Base-by-base conservation (phyloP, 305 asterid species). In the Ajuga reptans region DNA sequence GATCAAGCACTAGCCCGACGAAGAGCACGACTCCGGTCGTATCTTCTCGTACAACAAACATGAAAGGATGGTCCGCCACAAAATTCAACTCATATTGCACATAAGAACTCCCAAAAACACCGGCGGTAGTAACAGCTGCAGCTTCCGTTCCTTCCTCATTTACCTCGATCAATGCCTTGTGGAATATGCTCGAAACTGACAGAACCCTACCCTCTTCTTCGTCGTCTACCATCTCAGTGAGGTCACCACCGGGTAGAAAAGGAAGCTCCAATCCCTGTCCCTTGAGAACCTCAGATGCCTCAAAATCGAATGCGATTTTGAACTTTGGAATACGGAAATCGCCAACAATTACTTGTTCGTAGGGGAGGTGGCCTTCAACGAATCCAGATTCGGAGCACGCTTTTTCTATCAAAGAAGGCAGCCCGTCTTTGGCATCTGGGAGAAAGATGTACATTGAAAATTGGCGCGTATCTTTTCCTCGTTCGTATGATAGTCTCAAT, bases 71-170 rank as follows among this genome's bases (percentile, higher is more conserved):
- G 52, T 88, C 92, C 12, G 90, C 95, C 34, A 88, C 86, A 46
- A 88, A 88, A 66, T 84, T 85, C 24, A 79, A 4, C 62, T 59
- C 67, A 27, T 1, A 1, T 3, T 27, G 31, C 31, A 27, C 31
- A 2, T 11, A 4, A 16, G 0, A 78, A 78, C 76, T 54, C 85
- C 89, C 73, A 89, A 46, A 2, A 14, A 68, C 79, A 16, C 9
- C 79, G 31, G 82, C 86, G 5, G 88, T 16, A 59, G 27, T 51
- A 10, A 81, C 90, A 52, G 96, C 84, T 14, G 85, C 91, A 42
- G 96, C 96, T 79, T 86, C 88, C 1, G 96, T 88, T 34, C 91
- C 96, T 78, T 80, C 86, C 62, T 88, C 95, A 29, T 86, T 84
- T 14, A 88, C 89, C 74, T 88, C 96, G 3, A 86, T 73, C 33